Conservation (phyloP, 371 early-diverging fungal species). For the Cladochytrium tenue region DNA sequence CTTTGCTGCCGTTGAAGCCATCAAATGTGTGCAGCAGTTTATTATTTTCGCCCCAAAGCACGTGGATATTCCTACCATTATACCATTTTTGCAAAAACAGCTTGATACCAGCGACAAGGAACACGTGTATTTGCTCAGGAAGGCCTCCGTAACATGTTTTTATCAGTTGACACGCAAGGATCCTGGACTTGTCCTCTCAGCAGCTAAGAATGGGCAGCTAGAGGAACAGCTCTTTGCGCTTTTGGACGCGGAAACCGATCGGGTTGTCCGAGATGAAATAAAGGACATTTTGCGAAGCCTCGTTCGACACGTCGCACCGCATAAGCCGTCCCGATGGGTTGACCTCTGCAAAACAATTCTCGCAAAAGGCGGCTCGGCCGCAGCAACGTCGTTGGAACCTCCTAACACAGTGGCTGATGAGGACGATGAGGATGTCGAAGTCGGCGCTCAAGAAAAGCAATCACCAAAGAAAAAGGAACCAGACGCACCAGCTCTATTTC, state of each 20-base stretch:
- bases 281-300: conserved; percentile 77
- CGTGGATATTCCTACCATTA: conserved; percentile 66
- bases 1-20: conserved; percentile 81
- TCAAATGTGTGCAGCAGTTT: conserved; percentile 84
- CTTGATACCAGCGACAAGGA: conserved; percentile 50
- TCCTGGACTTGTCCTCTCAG: conserved; percentile 68
- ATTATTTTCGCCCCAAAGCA: conserved; percentile 84
- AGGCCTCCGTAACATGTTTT: conserved; percentile 81
- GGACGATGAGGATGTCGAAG: conserved; percentile 28
- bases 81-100: conserved; percentile 77
- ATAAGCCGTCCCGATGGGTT: conserved; percentile 81
- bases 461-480: not conserved
- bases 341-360: conserved; percentile 79
- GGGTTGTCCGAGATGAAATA: conserved; percentile 70
- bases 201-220: conserved; percentile 47
- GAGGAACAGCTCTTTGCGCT: conserved; percentile 83
- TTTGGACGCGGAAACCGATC: conserved; percentile 75
- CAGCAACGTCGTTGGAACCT: not conserved
- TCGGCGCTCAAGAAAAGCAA: not conserved
- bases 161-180: conserved; percentile 83
- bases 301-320: conserved; percentile 70
- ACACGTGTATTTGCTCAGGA: conserved; percentile 68
- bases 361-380: conserved; percentile 54
- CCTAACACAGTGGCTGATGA: conserved; percentile 15
- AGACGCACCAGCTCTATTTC: not conserved